These are phyloP conservation scores for Yamadazyma olivae DNA, from an alignment of 805 yeast species.

Conservation along the genomic window DNA sequence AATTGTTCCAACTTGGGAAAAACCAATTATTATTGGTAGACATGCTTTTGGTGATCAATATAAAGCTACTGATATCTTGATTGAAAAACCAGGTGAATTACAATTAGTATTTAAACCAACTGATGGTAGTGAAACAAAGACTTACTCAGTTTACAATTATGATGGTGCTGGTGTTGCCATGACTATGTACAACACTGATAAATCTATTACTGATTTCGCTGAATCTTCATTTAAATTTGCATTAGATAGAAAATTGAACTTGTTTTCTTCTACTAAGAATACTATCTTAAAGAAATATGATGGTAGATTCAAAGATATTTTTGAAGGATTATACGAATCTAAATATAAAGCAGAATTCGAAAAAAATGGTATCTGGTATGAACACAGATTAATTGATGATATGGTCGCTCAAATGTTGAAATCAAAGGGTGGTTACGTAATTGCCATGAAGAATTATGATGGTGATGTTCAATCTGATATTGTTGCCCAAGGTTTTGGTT, in stretches of 20 bases:
- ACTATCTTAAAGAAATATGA: slow-evolving; percentile 92
- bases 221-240: slow-evolving; percentile 89
- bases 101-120: slow-evolving; percentile 73
- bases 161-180: slow-evolving; percentile 76
- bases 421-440: slow-evolving; percentile 90
- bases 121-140: slow-evolving; percentile 54
- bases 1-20: slow-evolving; percentile 86
- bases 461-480: slow-evolving; percentile 97
- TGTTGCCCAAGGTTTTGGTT: slow-evolving; percentile 98
- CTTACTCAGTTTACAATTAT: slow-evolving; percentile 65
- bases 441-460: slow-evolving; percentile 96
- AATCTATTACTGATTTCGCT: slow-evolving; percentile 89
- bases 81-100: slow-evolving; percentile 77
- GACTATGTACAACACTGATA: slow-evolving; percentile 95
- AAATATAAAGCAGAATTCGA: slow-evolving; percentile 74
- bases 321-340: slow-evolving; percentile 72
- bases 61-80: slow-evolving; percentile 82
- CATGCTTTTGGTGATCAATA: slow-evolving; percentile 98
- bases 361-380: slow-evolving; percentile 85
- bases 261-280: slow-evolving; percentile 89
- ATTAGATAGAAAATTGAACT: slow-evolving; percentile 67
- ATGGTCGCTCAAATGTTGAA: slow-evolving; percentile 99
- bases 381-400: slow-evolving; percentile 94
- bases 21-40: slow-evolving; percentile 95
- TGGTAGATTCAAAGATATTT: slow-evolving; percentile 92